Percentiles rank a stretch among this genome's conserved stretches.
phyloP scores from a whole-genome alignment of 352 stramenopile species.

The Discostella stelligera region DNA sequence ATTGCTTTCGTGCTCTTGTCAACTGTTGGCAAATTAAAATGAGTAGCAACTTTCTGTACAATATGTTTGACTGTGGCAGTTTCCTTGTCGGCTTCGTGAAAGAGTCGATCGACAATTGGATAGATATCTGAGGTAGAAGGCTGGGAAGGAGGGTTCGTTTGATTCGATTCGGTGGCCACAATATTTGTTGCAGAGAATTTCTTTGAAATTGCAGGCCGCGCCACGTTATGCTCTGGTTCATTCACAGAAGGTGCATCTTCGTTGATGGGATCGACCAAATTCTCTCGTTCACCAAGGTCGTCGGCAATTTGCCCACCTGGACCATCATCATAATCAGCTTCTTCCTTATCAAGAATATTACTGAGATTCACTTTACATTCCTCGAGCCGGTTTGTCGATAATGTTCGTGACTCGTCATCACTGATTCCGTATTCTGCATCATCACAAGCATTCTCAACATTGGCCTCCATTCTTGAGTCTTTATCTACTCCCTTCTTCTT shows the following conservation, averaged over 20 bases:
- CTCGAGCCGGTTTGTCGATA: slow-evolving; percentile 4
- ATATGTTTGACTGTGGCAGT: slow-evolving; percentile 49
- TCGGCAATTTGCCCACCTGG: neutral
- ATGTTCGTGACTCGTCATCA: slow-evolving; percentile 7
- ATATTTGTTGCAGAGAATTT: slow-evolving; percentile 5
- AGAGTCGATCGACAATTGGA: slow-evolving; percentile 39
- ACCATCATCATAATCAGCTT: slow-evolving; percentile 3
- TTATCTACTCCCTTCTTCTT: slow-evolving; percentile 27
- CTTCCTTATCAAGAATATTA: slow-evolving; percentile 18
- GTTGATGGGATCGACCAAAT: neutral
- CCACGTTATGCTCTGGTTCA: neutral
- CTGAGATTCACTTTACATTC: slow-evolving; percentile 23
- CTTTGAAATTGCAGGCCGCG: neutral
- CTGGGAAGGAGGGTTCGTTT: neutral
- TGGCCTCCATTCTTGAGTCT: neutral
- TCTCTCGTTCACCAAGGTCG: neutral
- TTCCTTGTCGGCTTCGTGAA: slow-evolving; percentile 35
- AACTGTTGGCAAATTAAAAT: slow-evolving; percentile 38
- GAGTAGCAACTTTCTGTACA: slow-evolving; percentile 26
- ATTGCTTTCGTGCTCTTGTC: slow-evolving; percentile 41
- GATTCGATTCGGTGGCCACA: neutral
- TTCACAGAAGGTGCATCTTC: neutral
- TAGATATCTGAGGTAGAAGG: slow-evolving; percentile 26
- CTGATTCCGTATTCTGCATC: neutral
- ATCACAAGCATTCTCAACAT: neutral